phyloP scores from a whole-genome alignment of 257 asterid genomes.

The Solanum boliviense region DNA sequence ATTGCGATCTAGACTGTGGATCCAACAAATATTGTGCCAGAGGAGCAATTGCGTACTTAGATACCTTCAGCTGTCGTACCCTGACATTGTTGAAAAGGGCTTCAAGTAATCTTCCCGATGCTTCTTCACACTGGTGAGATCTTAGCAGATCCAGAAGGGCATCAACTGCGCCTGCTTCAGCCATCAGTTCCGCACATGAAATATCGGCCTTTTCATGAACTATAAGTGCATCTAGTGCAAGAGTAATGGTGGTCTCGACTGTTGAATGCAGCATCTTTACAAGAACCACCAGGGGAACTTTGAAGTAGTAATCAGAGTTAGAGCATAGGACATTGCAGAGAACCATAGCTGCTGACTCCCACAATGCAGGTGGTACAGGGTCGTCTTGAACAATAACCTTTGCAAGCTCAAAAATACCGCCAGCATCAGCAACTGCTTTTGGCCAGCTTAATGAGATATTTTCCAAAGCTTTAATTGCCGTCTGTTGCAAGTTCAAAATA shows the following conservation, averaged over 20 bases:
- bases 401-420: constrained; percentile 73
- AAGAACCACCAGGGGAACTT: constrained; percentile 56
- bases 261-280: constrained; percentile 61
- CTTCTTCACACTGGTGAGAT: constrained; percentile 78
- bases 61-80: constrained; percentile 66
- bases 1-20: constrained; percentile 69
- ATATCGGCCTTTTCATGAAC: constrained; percentile 59
- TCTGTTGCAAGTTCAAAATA: constrained; percentile 57
- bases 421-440: constrained; percentile 70
- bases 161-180: constrained; percentile 77
- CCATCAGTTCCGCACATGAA: constrained; percentile 60
- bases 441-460: constrained; percentile 76
- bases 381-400: constrained; percentile 66
- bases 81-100: constrained; percentile 50
- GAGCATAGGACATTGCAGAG: constrained; percentile 52
- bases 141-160: constrained; percentile 67
- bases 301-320: constrained; percentile 46
- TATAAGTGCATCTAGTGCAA: constrained; percentile 59
- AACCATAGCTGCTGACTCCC: constrained; percentile 76
- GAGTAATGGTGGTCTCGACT: constrained; percentile 31
- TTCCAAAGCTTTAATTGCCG: constrained; percentile 73
- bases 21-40: constrained; percentile 78
- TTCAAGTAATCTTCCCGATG: constrained; percentile 59
- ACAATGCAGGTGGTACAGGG: constrained; percentile 56
- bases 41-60: constrained; percentile 75